These are phyloP conservation scores for Parmales sp. DNA, from an alignment of 108 stramenopile genomes.

Conservation along the genomic window DNA sequence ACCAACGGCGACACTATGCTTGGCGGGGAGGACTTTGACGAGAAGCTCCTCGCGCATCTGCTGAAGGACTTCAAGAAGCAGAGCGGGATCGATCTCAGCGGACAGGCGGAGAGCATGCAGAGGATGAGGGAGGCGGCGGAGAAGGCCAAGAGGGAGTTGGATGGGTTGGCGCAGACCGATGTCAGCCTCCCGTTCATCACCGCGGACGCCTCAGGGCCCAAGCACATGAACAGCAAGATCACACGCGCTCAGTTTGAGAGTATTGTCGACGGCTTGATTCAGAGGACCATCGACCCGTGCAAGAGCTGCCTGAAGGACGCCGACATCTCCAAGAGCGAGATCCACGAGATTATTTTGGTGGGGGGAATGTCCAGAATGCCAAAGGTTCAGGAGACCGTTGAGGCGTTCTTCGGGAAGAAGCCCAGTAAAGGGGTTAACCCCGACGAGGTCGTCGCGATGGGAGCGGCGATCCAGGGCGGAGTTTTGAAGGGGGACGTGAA, in stretches of 20 bases:
- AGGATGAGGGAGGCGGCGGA: slow-evolving; percentile 96
- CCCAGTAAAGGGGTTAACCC: slow-evolving; percentile 93
- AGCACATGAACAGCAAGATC: slow-evolving; percentile 93
- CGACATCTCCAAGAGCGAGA: slow-evolving; percentile 73
- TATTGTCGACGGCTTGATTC: slow-evolving; percentile 81
- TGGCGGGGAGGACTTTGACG: slow-evolving; percentile 99
- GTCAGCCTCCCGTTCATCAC: slow-evolving; percentile 98
- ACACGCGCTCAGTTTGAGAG: slow-evolving; percentile 89
- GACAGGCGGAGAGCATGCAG: slow-evolving; percentile 95
- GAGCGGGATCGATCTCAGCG: slow-evolving; percentile 78
- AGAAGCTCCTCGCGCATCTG: slow-evolving; percentile 80
- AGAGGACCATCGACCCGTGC: slow-evolving; percentile 92
- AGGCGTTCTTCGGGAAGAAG: slow-evolving; percentile 87
- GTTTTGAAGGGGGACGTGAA: slow-evolving; percentile 98
- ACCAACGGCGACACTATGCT: slow-evolving; percentile 99
- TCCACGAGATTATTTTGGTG: slow-evolving; percentile 96
- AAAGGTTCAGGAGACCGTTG: slow-evolving; percentile 94
- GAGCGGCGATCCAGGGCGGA: slow-evolving; percentile 99
- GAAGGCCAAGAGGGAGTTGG: slow-evolving; percentile 99
- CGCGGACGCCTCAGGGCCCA: slow-evolving; percentile 93
- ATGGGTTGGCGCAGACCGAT: slow-evolving; percentile 97
- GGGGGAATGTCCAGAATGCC: slow-evolving; percentile 99
- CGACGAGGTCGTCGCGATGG: slow-evolving; percentile 99
- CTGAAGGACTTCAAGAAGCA: slow-evolving; percentile 91
- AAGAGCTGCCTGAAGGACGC: slow-evolving; percentile 92